phyloP scores from a whole-genome alignment of 1,139 yeast species.

The Blastobotrys illinoisensis region DNA sequence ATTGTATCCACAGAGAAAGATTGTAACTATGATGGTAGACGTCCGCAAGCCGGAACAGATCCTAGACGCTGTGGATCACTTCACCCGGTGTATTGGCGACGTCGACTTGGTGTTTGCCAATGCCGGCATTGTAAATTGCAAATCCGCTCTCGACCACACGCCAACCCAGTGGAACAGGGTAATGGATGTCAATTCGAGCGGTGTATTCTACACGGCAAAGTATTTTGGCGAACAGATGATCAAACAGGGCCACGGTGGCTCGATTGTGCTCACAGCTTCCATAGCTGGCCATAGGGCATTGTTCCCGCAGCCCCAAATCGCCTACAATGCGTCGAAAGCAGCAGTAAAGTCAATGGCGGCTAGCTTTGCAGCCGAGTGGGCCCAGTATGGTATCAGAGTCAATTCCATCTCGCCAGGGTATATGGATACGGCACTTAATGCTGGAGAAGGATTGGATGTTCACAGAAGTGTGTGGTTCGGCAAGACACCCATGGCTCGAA shows the following conservation, averaged over 20 bases:
- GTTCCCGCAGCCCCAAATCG: conserved; percentile 20
- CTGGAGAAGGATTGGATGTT: conserved; percentile 25
- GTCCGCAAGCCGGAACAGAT: conserved; percentile 4
- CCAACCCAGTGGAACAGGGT: conserved; percentile 3
- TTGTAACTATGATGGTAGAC: conserved; percentile 2
- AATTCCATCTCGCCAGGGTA: conserved; percentile 81
- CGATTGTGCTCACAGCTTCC: conserved; percentile 11
- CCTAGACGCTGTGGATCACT: conserved; percentile 3
- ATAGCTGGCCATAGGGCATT: conserved; percentile 11
- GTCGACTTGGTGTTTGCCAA: conserved; percentile 11
- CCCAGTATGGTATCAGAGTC: conserved; percentile 67
- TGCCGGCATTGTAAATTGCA: conserved; percentile 7
- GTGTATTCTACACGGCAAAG: conserved; percentile 39
- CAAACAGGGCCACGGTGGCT: conserved; percentile 20
- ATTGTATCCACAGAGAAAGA: conserved; percentile 1
- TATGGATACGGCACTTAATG: conserved; percentile 55
- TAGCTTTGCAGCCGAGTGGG: conserved; percentile 81
- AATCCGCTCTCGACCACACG: background rate
- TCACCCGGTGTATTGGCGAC: background rate
- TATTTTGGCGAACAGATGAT: conserved; percentile 43
- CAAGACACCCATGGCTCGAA: conserved; percentile 68
- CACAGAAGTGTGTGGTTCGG: conserved; percentile 43
- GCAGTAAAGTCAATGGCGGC: conserved; percentile 73
- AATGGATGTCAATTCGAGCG: conserved; percentile 34
- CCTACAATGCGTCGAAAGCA: conserved; percentile 82